Conservation (phyloP, 176 grass and related monocot genomes). For the Puccinellia tenuiflora region DNA sequence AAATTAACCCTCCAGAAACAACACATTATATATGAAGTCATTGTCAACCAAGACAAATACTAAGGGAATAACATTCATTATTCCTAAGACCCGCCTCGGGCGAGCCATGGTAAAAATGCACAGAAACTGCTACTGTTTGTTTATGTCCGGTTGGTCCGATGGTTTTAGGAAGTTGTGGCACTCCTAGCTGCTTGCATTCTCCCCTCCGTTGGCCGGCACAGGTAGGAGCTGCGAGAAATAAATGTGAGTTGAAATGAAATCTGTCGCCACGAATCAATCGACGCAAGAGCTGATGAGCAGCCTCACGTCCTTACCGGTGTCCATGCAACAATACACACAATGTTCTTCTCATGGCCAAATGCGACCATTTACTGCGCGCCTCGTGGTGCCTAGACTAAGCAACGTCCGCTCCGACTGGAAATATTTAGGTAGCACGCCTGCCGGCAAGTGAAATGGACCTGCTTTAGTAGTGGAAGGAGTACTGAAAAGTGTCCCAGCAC, state of each 20-base stretch:
- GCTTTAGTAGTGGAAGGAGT: background rate
- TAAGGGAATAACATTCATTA: too few species aligned
- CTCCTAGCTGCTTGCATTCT: constrained; percentile 88
- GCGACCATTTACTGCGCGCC: constrained; percentile 83
- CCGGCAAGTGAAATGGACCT: constrained; percentile 1
- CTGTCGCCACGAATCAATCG: background rate
- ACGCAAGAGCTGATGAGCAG: background rate
- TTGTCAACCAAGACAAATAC: too few species aligned
- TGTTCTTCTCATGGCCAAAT: constrained; percentile 97
- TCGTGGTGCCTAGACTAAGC: constrained; percentile 94
- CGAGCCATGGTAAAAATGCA: too few species aligned
- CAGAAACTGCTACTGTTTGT: too few species aligned
- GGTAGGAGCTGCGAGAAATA: constrained; percentile 60
- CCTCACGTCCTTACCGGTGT: constrained; percentile 48
- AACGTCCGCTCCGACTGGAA: constrained; percentile 99
- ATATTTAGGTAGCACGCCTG: constrained; percentile 95
- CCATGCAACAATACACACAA: constrained; percentile 88
- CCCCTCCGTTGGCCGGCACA: constrained; percentile 71
- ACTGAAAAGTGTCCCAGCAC: background rate
- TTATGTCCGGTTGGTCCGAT: too few species aligned
- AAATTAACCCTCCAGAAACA: too few species aligned
- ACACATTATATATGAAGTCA: too few species aligned
- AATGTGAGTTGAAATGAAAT: background rate
- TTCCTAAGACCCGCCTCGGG: too few species aligned
- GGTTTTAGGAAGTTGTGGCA: constrained; percentile 91